Base-by-base conservation (phyloP, 163 green algal genomes). In the Volvox carteri region DNA sequence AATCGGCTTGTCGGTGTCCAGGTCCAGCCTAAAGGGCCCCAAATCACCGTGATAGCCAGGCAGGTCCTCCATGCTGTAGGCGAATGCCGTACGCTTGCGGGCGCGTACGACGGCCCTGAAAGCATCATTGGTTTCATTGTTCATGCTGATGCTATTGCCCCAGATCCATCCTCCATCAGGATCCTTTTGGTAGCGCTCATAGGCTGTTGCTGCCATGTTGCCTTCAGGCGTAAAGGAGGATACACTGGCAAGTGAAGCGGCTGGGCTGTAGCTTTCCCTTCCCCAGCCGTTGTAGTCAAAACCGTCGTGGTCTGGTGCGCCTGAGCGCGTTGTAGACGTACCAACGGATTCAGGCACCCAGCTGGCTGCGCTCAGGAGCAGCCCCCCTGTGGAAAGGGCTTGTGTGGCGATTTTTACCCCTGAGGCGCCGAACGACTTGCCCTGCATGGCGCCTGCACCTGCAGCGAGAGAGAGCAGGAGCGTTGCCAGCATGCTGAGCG, bases 151-250 rank as follows among this genome's bases (percentile, higher is more conserved):
- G 18, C 65, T 79, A 30, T 80, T 67, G 18, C 70, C 65, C 46
- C 80, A 77, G 4, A 87, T 50, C 70, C 80, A 79, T 9, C 80
- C 75, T 12, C 75, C 48, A 2, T 84, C 75, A n/a, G 48, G 25
- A 33, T 84, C 75, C 75, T 84, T 84, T 12, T 62, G 28, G 30
- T 84, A 84, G 11, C 50, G 48, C 33, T 84, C 75, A 18, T 84
- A 62, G 11, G 75, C 75, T 35, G 75, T 72, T 19, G 50, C 50
- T 14, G n/a, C 50, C 3, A 5, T 33, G n/a, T 70, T 84, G 14
- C 75, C 75, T 21, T 84, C 50, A 4, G 54, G 39, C 16, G 70
- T 58, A 33, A 78, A 78, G 11, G 70, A 78, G 37, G 37, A 12
- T 30, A 78, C 70, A 42, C 70, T 78, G 37, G 70, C 39, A 11